Percentiles rank a stretch among this genome's conserved stretches.
Conservation (phyloP, 1,284 basidiomycete genomes). For the Leucocoprinus gongylophorus region DNA sequence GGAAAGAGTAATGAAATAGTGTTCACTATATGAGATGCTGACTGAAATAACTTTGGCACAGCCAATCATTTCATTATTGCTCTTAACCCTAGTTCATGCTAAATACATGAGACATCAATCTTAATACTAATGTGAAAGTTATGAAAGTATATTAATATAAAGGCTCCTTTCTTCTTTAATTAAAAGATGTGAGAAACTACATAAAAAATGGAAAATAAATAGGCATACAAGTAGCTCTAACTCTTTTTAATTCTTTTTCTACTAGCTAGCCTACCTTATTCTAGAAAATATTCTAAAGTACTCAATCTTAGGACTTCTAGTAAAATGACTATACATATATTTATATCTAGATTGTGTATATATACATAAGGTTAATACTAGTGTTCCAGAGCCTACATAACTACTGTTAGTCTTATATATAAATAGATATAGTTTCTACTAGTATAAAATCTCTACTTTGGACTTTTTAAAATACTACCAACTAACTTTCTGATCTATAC, state of each 20-base stretch:
- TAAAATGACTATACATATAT: conserved; percentile 18
- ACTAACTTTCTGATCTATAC: neutral
- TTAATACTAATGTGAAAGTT: conserved; percentile 89
- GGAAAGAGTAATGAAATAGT: too few species aligned
- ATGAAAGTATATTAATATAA: conserved; percentile 83
- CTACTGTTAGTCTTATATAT: neutral
- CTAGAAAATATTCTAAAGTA: conserved; percentile 44
- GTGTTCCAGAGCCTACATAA: conserved; percentile 40
- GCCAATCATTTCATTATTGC: too few species aligned
- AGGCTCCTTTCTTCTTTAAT: conserved; percentile 72
- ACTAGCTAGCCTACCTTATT: conserved; percentile 56
- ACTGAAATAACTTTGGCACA: too few species aligned
- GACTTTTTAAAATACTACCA: neutral
- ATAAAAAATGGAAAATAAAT: neutral
- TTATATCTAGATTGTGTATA: neutral
- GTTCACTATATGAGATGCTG: too few species aligned
- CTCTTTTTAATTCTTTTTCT: conserved; percentile 84
- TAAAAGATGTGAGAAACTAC: neutral
- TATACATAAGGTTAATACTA: conserved; percentile 27
- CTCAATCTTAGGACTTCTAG: conserved; percentile 53
- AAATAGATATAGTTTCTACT: neutral
- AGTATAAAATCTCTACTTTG: neutral
- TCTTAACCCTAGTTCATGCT: too few species aligned
- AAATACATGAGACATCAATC: too few species aligned
- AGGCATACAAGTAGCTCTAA: conserved; percentile 59